Percentiles rank a stretch among this genome's conserved stretches.
Conservation (phyloP, 306 rosid genomes). For the Casuarina equisetifolia region DNA sequence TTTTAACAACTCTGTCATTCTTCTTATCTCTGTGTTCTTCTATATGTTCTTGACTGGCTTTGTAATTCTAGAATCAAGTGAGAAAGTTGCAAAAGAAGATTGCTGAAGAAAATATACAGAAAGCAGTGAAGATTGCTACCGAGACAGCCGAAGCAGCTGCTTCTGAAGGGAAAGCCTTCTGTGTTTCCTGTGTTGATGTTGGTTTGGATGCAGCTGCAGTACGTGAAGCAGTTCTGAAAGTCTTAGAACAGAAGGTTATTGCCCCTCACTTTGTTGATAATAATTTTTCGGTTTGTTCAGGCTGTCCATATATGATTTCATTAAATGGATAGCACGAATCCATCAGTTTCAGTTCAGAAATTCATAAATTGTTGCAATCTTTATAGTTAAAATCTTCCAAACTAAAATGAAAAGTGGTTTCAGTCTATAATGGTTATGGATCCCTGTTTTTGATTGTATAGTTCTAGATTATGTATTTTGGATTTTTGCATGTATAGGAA, state of each 20-base stretch:
- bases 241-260: conserved; percentile 72
- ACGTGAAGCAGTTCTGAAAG: conserved; percentile 89
- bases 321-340: not conserved
- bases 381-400: not conserved
- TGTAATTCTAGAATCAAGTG: conserved; percentile 57
- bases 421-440: not conserved
- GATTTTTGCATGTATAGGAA: conserved; percentile 1
- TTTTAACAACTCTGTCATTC: conserved; percentile 3
- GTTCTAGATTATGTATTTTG: not conserved
- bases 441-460: not conserved
- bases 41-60: conserved; percentile 6
- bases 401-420: not conserved
- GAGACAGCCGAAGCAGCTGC: conserved; percentile 75
- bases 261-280: conserved; percentile 5
- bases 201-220: conserved; percentile 94
- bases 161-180: conserved; percentile 66
- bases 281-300: conserved; percentile 12
- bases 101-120: conserved; percentile 81
- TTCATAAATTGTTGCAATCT: not conserved
- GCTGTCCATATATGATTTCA: not conserved
- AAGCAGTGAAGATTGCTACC: conserved; percentile 62
- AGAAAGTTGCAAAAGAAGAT: conserved; percentile 81
- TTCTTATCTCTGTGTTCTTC: not conserved
- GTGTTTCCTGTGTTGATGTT: conserved; percentile 73
- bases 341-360: not conserved